These are phyloP conservation scores for Darksidea phi DNA, from an alignment of 495 filamentous ascomycete species.

Conservation along the genomic window DNA sequence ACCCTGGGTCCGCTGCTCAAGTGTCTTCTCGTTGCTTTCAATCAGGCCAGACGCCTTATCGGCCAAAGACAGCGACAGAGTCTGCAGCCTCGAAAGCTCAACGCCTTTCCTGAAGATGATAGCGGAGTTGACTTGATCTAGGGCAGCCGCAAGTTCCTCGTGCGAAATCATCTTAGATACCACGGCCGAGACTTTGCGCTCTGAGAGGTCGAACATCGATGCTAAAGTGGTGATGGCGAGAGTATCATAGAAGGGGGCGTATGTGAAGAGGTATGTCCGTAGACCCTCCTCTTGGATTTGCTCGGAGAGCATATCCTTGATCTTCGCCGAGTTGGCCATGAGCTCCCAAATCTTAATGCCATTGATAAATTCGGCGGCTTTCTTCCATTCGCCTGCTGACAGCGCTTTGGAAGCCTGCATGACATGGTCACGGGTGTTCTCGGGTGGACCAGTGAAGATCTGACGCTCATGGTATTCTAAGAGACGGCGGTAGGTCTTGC, in stretches of 20 bases:
- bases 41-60: slow-evolving; percentile 96
- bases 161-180: slow-evolving; percentile 99
- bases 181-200: slow-evolving; percentile 87
- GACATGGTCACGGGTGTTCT: slow-evolving; percentile 97
- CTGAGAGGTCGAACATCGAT: slow-evolving; percentile 90
- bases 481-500: slow-evolving; percentile 99
- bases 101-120: slow-evolving; percentile 99
- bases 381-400: slow-evolving; percentile 97
- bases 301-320: slow-evolving; percentile 93
- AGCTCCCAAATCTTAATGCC: slow-evolving; percentile 99
- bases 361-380: slow-evolving; percentile 85
- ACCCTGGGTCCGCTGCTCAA: slow-evolving; percentile 95
- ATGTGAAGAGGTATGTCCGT: slow-evolving; percentile 98
- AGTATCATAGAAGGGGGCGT: slow-evolving; percentile 98
- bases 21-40: slow-evolving; percentile 93
- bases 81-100: slow-evolving; percentile 93
- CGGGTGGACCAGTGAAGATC: slow-evolving; percentile 96
- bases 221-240: slow-evolving; percentile 80
- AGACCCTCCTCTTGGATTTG: slow-evolving; percentile 99
- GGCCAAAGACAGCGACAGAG: slow-evolving; percentile 84
- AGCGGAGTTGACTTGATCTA: slow-evolving; percentile 95
- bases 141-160: slow-evolving; percentile 91
- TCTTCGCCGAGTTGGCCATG: slow-evolving; percentile 81
- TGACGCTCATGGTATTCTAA: slow-evolving; percentile 98
- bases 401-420: slow-evolving; percentile 98